Evolutionary conservation across 1,139 yeast genomes (phyloP), one percentile per base, ranked within the genome.

Genomic region (Pichia sp.): DNA sequence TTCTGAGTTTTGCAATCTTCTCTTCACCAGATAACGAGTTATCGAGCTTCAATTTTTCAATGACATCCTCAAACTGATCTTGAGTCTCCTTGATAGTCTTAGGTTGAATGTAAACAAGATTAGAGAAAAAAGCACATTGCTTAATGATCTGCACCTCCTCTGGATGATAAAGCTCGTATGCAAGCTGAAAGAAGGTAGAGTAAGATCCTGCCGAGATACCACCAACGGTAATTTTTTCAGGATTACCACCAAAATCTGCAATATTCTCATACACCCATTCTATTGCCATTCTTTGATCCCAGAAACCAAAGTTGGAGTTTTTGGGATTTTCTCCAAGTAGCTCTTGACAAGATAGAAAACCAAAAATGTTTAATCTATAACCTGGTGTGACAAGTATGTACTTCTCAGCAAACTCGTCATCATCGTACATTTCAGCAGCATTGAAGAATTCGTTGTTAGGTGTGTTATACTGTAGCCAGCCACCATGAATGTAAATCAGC

Each of bases 271-370:
- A 60, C 14, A 62, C 59, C 60, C 72, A 68, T 38, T 62, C 64
- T n/a, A 65, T 42, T 2, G 66, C 63, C 27, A 59, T 39, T 34
- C 62, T 51, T 36, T 56, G 58, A 32, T 68, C 73, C 65, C 67
- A 64, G 39, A 65, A 55, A 4, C 69, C 69, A 34, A 63, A 59
- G 39, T 66, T 66, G 6, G 63, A 49, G 37, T 45, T 49, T 38
- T 37, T 47, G 28, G 39, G 47, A 40, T 51, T 49, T 32, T 55
- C 60, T 24, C 54, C 58, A 1, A 49, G 32, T 25, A 58, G 39
- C 29, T 58, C 62, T 29, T 52, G 46, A 10, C 53, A 44, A 11
- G 63, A 47, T 15, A 65, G 45, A 42, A 64, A 66, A 2, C 70
- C 70, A 44, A 64, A 59, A 31, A 61, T 51, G 35, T 64, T 63